phyloP scores from a whole-genome alignment of 495 filamentous ascomycete genomes.

The Lentithecium fluviatile region DNA sequence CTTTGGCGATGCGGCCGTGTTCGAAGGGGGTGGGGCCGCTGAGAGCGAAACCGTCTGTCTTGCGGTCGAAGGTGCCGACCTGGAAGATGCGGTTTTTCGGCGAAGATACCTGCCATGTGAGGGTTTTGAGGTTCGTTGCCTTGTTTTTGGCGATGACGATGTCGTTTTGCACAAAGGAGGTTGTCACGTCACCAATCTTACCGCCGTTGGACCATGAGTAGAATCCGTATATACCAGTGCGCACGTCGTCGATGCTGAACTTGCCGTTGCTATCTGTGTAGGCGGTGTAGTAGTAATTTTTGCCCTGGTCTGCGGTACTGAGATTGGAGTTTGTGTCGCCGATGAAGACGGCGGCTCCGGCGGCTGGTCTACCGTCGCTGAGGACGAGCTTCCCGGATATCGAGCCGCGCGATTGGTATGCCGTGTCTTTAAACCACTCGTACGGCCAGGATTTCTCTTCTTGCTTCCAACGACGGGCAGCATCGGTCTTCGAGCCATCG shows the following conservation, averaged over 20 bases:
- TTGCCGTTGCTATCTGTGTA: constrained; percentile 41
- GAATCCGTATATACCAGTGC: constrained; percentile 43
- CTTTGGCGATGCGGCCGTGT: constrained; percentile 42
- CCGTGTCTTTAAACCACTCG: constrained; percentile 41
- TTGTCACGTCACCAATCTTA: constrained; percentile 42
- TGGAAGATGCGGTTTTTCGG: constrained; percentile 42
- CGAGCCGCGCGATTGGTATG: constrained; percentile 44
- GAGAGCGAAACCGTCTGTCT: constrained; percentile 43
- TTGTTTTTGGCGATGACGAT: constrained; percentile 38
- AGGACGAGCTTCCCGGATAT: constrained; percentile 42
- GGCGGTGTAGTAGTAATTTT: constrained; percentile 46
- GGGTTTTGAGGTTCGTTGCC: constrained; percentile 30
- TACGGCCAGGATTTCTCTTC: constrained; percentile 46
- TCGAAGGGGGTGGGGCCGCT: constrained; percentile 41
- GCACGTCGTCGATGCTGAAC: constrained; percentile 43
- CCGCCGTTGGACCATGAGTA: constrained; percentile 48
- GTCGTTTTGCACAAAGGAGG: constrained; percentile 39
- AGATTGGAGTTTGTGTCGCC: constrained; percentile 43
- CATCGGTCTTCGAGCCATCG: constrained; percentile 43
- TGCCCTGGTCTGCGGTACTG: constrained; percentile 42
- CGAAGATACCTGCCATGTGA: constrained; percentile 38
- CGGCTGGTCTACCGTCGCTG: constrained; percentile 45
- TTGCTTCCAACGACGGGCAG: constrained; percentile 31
- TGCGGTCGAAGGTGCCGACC: constrained; percentile 46
- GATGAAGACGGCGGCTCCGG: constrained; percentile 45